Base-by-base conservation (phyloP, 2,329 filamentous ascomycete genomes). In the Coccinonectria pachysandricola region DNA sequence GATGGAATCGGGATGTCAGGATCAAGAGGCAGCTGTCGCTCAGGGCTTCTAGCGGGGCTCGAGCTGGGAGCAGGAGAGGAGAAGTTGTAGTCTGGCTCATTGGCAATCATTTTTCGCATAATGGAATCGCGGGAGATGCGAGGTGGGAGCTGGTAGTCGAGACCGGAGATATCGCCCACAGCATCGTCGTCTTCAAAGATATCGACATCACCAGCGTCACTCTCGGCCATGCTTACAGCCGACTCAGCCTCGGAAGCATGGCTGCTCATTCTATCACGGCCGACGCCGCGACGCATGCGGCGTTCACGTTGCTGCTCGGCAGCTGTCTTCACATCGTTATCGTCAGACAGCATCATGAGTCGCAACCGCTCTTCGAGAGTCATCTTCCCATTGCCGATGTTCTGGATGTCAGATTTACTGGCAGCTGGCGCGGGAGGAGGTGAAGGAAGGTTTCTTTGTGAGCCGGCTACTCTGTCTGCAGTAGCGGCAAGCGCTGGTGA, bases 101-200 rank as follows among this genome's bases (percentile, higher is more conserved):
- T 68, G 23, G 68, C 83, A 50, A 91, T 84, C 29, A 95, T 79
- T 36, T 88, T 85, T 27, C 83, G 78, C 43, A 96, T 64, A 42
- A 96, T 96, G 0, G 87, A 94, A 51, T 96, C 91, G 19, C 88
- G 75, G 7, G 88, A 95, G 48, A 96, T 93, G 28, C 79, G 79
- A 8, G 81, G 68, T 11, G 76, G 83, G 9, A 79, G 59, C 38
- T 79, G 66, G 42, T 79, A 79, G 31, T 77, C 64, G 30, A 77
- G 53, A 8, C 66, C 57, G 27, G 69, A 68, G 41, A 78, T 52
- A 29, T 80, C 74, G 23, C 70, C 73, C 21, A 75, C 48, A 3
- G 66, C 65, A 28, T 76, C 70, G 12, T 76, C 72, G 21, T 65
- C 69, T 39, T 75, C 71, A 8, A 64, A n/a, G n/a, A 37, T 58